Conservation (phyloP, 2,329 filamentous ascomycete species). For the Fusarium sp. region DNA sequence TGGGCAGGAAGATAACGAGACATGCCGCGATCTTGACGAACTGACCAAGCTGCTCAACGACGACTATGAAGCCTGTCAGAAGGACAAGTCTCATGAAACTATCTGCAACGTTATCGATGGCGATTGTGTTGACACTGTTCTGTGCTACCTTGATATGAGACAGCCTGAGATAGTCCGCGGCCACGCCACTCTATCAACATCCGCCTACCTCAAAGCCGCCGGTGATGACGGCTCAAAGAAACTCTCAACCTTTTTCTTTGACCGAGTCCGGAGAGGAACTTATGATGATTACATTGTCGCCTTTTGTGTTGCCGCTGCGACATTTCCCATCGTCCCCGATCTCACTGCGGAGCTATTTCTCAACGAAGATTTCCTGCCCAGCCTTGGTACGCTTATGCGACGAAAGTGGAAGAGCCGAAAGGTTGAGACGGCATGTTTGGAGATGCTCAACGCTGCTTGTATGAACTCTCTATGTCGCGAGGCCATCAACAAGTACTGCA, state of each 20-base stretch:
- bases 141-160: conserved; percentile 89
- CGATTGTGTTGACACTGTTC: conserved; percentile 84
- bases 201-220: conserved; percentile 85
- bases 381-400: conserved; percentile 81
- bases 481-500: conserved; percentile 85
- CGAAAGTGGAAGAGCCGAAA: conserved; percentile 86
- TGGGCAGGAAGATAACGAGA: conserved; percentile 83
- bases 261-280: conserved; percentile 77
- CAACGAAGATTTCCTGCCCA: conserved; percentile 86
- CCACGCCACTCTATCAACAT: conserved; percentile 84
- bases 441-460: conserved; percentile 92
- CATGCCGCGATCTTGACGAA: conserved; percentile 68
- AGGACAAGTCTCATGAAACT: conserved; percentile 59
- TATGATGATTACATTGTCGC: conserved; percentile 91
- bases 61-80: conserved; percentile 63
- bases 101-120: conserved; percentile 75
- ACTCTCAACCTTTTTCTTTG: conserved; percentile 80
- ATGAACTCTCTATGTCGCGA: conserved; percentile 86
- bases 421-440: conserved; percentile 87
- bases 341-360: conserved; percentile 85
- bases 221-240: conserved; percentile 77
- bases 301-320: conserved; percentile 89
- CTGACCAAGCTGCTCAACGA: conserved; percentile 72
- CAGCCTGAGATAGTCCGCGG: conserved; percentile 79
- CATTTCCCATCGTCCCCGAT: conserved; percentile 87